Evolutionary conservation across 1,139 yeast genomes (phyloP).

Genomic region (Spencermartinsiella ligniputridi): DNA sequence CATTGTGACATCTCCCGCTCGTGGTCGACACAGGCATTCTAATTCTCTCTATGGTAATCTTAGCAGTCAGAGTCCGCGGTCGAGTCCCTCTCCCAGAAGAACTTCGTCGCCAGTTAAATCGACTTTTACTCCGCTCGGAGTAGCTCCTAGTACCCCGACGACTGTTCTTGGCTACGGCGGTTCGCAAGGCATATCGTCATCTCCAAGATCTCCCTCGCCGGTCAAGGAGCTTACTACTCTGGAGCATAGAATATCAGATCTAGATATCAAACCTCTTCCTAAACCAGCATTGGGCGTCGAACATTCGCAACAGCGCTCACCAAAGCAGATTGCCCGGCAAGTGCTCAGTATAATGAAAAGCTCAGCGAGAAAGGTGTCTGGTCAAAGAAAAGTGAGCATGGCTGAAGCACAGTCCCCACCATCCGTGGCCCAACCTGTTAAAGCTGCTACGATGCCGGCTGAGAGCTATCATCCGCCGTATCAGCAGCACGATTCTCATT

Average conservation of each 20-base stretch:
- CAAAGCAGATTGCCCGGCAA: background rate
- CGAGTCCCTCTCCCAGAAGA: background rate
- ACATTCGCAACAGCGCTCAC: background rate
- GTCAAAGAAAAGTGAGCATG: background rate
- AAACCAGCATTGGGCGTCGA: background rate
- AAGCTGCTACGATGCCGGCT: no score
- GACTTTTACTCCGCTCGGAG: background rate
- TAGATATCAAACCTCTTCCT: background rate
- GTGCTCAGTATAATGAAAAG: background rate
- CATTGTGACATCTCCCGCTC: background rate
- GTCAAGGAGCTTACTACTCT: background rate
- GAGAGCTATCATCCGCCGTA: no score
- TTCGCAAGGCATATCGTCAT: conserved; percentile 1
- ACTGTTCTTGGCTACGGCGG: conserved; percentile 3
- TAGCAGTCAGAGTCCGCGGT: background rate
- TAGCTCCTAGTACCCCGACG: background rate
- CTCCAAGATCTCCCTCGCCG: conserved; percentile 6
- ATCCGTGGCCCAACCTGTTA: no score
- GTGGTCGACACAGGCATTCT: conserved; percentile 8
- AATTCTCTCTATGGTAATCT: conserved; percentile 1
- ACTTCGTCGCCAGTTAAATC: conserved; percentile 5
- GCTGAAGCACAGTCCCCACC: no score
- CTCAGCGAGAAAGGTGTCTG: background rate
- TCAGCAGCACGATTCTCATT: no score
- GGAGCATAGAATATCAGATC: background rate